Evolutionary conservation across 129 eudicot genomes (phyloP), one percentile per base, ranked within the genome.

Genomic region (Lactuca sativa): DNA sequence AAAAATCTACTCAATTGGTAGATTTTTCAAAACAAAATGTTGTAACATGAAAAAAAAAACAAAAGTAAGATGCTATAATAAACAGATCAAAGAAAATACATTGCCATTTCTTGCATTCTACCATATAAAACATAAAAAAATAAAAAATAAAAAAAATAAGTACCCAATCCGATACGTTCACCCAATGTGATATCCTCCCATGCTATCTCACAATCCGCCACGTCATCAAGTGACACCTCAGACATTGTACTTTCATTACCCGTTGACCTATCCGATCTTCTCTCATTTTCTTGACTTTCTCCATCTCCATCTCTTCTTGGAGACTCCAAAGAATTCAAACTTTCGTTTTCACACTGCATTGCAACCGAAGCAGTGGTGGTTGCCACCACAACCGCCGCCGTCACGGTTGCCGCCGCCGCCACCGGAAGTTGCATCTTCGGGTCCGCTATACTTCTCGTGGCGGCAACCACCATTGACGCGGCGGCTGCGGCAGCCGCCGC

Each of bases 161-260:
- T 91, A 91, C 97, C 97, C 71, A 91, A 89, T 73, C 97, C 97
- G 52, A 91, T 88, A 78, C 96, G 97, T 82, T 88, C 97, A 63
- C 97, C 97, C 90, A 91, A 58, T 71, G 86, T 74, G 81, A 91
- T 86, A 72, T 91, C 97, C 81, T 91, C 97, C 97, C 85, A 86
- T 3, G 90, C 83, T 40, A 91, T 91, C 64, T 91, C 97, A 70
- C 96, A 88, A 40, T 88, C 97, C 14, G 93, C 88, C 32, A 88
- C 90, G 65, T 91, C 97, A 62, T 88, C 90, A 34, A 88, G 85
- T 15, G 83, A 59, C 13, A 74, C 78, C 31, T 88, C 93, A 16
- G 93, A 88, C 57, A 69, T 67, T 14, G 85, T 64, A 67, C 90
- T 91, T 31, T 72, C 77, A 3, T 72, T 72, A 49, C 90, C 97